Evolutionary conservation across 306 rosid species (phyloP), one percentile per base, ranked within the genome.

Genomic region (Cicer bijugum): DNA sequence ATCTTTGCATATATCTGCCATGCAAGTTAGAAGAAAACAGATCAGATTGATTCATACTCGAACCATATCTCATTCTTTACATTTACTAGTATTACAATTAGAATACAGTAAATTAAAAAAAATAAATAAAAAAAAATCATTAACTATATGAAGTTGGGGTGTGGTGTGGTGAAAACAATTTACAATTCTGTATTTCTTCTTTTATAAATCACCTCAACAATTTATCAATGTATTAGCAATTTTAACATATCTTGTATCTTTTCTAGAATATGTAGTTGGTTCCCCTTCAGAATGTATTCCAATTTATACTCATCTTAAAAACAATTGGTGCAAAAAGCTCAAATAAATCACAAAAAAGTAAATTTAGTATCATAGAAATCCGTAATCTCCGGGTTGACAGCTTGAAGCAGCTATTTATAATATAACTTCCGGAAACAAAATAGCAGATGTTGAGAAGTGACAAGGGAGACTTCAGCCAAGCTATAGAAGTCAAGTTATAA

Each of bases 1-100:
- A 94, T 83, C 97, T 91, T 83, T 94, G 98, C 95, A 88, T 65
- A 75, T 94, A 94, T 92, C 98, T 94, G 86, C 63, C 46, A 75
- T 46, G 67, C 40, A 76, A 56, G 67, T 84, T 69, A 67, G 37
- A 47, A 71, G 15, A 38, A 51, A 42, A 61, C 20, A 37, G 62
- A 55, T 17, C 52, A 53, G 67, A 15, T 52, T 14, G 56, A 40
- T 69, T 12, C 39, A 78, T 52, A 59, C 19, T 67, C 20, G 19
- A 60, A 10, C 40, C 64, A 64, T 42, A 65, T 40, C 40, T 46
- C 55, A 17, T 20, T 63, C 14, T 38, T 28, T 12, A 42, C 14
- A 37, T 19, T 60, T 12, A 19, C 40, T 39, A 50, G 38, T 40
- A 44, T 62, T 62, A 42, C 52, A 42, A 15, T 39, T 37, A 46